A percentile compares a stretch with the other conserved stretches of the same genome.
Evolutionary conservation across 441 rosid genomes (phyloP).

Genomic region (Rhodomyrtus psidioides): DNA sequence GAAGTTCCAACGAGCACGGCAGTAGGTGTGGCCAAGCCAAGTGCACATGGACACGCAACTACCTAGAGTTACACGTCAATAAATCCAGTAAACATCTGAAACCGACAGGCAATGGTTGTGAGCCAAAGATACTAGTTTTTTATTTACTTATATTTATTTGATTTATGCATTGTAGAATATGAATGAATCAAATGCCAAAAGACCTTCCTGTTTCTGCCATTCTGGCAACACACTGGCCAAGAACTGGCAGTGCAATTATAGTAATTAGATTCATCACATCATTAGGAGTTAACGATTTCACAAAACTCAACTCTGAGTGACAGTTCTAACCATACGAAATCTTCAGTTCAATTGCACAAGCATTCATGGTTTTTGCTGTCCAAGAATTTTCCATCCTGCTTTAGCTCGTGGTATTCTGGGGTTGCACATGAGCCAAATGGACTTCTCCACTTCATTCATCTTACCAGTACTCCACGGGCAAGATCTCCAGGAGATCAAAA

Average conservation of each 20-base stretch:
- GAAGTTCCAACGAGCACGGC: slow-evolving; percentile 98
- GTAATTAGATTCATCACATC: not conserved
- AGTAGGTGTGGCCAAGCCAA: slow-evolving; percentile 97
- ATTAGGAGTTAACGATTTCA: not conserved
- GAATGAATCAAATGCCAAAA: not conserved
- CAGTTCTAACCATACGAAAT: not conserved
- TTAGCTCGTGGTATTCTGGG: not conserved
- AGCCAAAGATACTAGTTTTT: not conserved
- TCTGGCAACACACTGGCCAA: not conserved
- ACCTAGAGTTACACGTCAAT: slow-evolving; percentile 43
- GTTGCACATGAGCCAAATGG: not conserved
- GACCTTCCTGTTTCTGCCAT: not conserved
- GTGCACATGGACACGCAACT: slow-evolving; percentile 99
- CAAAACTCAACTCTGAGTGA: not conserved
- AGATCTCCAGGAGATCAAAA: not conserved
- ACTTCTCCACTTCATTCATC: not conserved
- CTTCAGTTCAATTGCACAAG: not conserved
- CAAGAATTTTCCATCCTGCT: not conserved
- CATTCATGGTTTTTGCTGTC: not conserved
- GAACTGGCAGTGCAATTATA: not conserved
- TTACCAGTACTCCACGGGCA: not conserved
- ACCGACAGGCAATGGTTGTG: not conserved
- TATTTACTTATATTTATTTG: not conserved
- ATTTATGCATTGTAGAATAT: not conserved
- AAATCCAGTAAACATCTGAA: not conserved